Percentiles rank a stretch among this genome's conserved stretches.
Conservation (phyloP, 2,329 filamentous ascomycete species). For the Drechslerella dactyloides region DNA sequence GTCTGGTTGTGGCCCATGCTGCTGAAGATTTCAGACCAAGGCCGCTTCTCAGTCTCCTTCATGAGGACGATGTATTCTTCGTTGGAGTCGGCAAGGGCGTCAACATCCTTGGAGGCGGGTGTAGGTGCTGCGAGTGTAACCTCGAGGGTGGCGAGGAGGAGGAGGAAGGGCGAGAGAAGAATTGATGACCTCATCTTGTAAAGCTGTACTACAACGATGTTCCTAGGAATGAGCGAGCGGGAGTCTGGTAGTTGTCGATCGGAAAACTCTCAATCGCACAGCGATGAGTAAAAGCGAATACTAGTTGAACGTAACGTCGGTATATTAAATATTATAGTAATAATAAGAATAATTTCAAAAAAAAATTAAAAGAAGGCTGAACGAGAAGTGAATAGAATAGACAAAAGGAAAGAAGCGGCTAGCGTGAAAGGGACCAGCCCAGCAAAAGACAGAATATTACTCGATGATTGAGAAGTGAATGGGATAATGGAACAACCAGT, state of each 20-base stretch:
- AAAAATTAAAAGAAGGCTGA: slow-evolving; percentile 13
- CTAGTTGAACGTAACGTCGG: background rate
- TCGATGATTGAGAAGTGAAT: background rate
- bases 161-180: background rate
- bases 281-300: slow-evolving; percentile 12
- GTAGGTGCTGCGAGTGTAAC: slow-evolving; percentile 25
- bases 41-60: slow-evolving; percentile 51
- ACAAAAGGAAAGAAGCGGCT: slow-evolving; percentile 11
- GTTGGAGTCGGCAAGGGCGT: background rate
- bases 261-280: slow-evolving; percentile 15
- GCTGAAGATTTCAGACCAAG: slow-evolving; percentile 47
- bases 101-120: background rate
- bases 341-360: slow-evolving; percentile 11
- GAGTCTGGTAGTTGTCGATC: too few species aligned
- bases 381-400: background rate
- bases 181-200: background rate
- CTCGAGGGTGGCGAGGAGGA: slow-evolving; percentile 3
- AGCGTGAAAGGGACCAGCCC: slow-evolving; percentile 34
- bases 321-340: slow-evolving; percentile 10
- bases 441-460: slow-evolving; percentile 6
- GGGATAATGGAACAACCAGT: background rate
- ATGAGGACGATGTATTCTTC: slow-evolving; percentile 52
- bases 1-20: slow-evolving; percentile 52
- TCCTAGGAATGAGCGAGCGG: too few species aligned
- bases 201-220: slow-evolving; percentile 1